A percentile compares a stretch with the other conserved stretches of the same genome.
Conservation (phyloP, 805 yeast genomes). For the Myxozyma nipponensis region DNA sequence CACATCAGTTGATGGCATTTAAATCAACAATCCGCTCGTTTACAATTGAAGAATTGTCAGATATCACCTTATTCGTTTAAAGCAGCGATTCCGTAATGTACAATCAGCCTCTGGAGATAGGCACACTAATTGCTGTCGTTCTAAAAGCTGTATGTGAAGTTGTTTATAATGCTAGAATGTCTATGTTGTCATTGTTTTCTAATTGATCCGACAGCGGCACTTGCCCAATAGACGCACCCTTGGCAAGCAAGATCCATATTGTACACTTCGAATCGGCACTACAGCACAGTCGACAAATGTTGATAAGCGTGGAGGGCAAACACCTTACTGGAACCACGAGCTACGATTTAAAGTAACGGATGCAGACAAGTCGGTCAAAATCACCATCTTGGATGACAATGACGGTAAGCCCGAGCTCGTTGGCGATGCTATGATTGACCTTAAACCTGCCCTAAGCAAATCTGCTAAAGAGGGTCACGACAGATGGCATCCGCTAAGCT, state of each 20-base stretch:
- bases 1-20: too few relatives aligned
- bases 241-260: slow-evolving; percentile 93
- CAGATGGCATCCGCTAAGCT: slow-evolving; percentile 71
- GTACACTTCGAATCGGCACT: slow-evolving; percentile 75
- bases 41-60: too few relatives aligned
- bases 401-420: slow-evolving; percentile 75
- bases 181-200: not conserved
- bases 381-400: slow-evolving; percentile 77
- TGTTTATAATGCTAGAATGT: not conserved
- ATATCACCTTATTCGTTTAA: too few relatives aligned
- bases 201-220: slow-evolving; percentile 33
- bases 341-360: slow-evolving; percentile 62
- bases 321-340: slow-evolving; percentile 83
- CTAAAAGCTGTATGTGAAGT: slow-evolving; percentile 52
- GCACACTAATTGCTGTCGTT: slow-evolving; percentile 68
- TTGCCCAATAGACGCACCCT: slow-evolving; percentile 79
- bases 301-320: slow-evolving; percentile 86
- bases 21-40: too few relatives aligned
- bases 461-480: slow-evolving; percentile 74
- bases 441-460: slow-evolving; percentile 65
- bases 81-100: too few relatives aligned
- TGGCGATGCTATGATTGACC: slow-evolving; percentile 75
- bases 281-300: slow-evolving; percentile 75
- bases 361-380: slow-evolving; percentile 55
- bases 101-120: slow-evolving; percentile 32